Evolutionary conservation across 2,329 filamentous ascomycete genomes (phyloP).

Genomic region (Talaromyces islandicus): DNA sequence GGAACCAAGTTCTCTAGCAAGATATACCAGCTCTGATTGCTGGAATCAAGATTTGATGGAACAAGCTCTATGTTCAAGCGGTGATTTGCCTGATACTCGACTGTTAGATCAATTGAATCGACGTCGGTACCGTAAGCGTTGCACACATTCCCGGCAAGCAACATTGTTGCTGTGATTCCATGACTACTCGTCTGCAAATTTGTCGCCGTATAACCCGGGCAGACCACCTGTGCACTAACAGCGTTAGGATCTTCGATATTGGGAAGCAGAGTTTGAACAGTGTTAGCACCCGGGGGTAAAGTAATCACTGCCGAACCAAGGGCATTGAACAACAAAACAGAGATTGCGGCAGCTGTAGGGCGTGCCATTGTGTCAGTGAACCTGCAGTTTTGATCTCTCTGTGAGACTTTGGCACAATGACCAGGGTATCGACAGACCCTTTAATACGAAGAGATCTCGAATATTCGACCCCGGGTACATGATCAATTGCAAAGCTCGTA

Average conservation of each 20-base stretch:
- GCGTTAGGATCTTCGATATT: conserved; percentile 62
- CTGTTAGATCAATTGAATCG: conserved; percentile 57
- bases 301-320: neutral
- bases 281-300: neutral
- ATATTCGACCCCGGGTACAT: neutral
- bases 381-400: neutral
- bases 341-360: neutral
- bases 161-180: conserved; percentile 38
- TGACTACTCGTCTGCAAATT: conserved; percentile 34
- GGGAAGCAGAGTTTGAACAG: conserved; percentile 35
- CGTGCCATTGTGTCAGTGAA: neutral
- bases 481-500: neutral
- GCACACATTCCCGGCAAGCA: conserved; percentile 52
- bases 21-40: conserved; percentile 62
- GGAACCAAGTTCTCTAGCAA: conserved; percentile 59
- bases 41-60: conserved; percentile 56
- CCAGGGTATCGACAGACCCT: neutral
- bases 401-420: neutral
- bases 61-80: conserved; percentile 66
- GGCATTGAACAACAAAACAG: neutral
- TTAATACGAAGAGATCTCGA: neutral
- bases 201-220: conserved; percentile 54
- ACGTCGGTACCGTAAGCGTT: conserved; percentile 76
- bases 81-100: conserved; percentile 61
- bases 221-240: conserved; percentile 57